These are phyloP conservation scores for Polyplosphaeria fusca DNA, from an alignment of 495 filamentous ascomycete genomes.

Conservation along the genomic window DNA sequence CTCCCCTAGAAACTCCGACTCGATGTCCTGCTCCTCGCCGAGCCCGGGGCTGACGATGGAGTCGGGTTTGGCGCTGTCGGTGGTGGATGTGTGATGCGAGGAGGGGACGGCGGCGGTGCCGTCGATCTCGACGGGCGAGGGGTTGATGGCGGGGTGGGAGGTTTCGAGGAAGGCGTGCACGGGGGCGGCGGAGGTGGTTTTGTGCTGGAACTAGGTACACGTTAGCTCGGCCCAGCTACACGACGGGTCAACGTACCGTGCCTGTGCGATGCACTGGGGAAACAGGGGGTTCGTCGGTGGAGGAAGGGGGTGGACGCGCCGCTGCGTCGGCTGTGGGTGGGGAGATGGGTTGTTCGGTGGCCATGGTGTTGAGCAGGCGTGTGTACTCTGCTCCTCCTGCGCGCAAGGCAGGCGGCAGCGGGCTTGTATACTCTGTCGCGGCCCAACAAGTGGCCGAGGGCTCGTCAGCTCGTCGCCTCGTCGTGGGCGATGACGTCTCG, in stretches of 20 bases:
- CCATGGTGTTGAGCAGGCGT: too few relatives aligned
- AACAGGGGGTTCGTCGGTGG: constrained; percentile 10
- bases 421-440: neutral
- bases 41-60: constrained; percentile 15
- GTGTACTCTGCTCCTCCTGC: neutral
- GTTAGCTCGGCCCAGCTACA: too few relatives aligned
- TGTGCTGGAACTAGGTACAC: constrained; percentile 35
- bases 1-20: constrained; percentile 33
- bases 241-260: too few relatives aligned
- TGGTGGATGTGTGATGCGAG: too few relatives aligned
- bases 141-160: constrained; percentile 36
- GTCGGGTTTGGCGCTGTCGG: neutral
- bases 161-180: constrained; percentile 28
- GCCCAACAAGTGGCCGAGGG: neutral
- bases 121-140: constrained; percentile 40
- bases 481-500: neutral
- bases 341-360: neutral
- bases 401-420: neutral
- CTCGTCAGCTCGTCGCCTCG: constrained; percentile 6
- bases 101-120: constrained; percentile 11
- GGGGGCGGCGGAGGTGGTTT: constrained; percentile 26
- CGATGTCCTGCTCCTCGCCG: constrained; percentile 24
- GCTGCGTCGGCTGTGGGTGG: neutral
- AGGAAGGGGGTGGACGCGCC: neutral
- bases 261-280: constrained; percentile 9